Evolutionary conservation across 2,329 filamentous ascomycete species (phyloP), one percentile per base, ranked within the genome.

Genomic region (Stachybotrys echinatus): DNA sequence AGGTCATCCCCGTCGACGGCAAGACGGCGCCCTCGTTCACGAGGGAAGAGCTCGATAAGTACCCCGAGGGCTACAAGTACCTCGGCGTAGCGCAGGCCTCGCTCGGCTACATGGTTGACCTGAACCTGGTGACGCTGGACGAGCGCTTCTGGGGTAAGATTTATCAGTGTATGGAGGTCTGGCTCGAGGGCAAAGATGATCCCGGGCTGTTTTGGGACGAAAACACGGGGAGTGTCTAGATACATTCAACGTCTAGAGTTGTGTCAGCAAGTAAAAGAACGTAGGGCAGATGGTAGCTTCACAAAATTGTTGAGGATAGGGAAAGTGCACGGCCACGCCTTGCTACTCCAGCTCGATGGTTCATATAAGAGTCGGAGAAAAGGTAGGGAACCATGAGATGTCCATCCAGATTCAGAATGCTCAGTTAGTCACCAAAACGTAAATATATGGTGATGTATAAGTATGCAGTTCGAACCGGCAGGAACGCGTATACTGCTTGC

Each of bases 61-160:
- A 71, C 51, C 74, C 74, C 6, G 61, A 66, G 50, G 74, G 74
- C 1, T 77, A 77, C 64, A 64, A 65, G 54, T 74, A 73, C 55
- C 68, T 77, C 5, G 74, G 69, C 14, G 69, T 69, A 2, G 74
- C 74, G 20, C 74, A 77, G 65, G 66, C 61, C 40, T 69, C 63
- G 50, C 63, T 75, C 4, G 74, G 74, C 2, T 74, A 77, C 52
- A 58, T 66, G 18, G 64, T 77, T 45, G 44, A 46, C n/a, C 23
- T 19, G n/a, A 27, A 46, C 27, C 23, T 46, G 23, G 44, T 23
- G 10, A 46, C 44, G 23, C 44, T 46, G 44, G 44, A 46, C 21
- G 23, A 46, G 10, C 44, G 23, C 12, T 46, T 34, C 23, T 46
- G 44, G 44, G 12, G n/a, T 12, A 34, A 46, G 23, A 46, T 46